phyloP scores from a whole-genome alignment of 257 asterid genomes.

The Ophiorrhiza pumila region DNA sequence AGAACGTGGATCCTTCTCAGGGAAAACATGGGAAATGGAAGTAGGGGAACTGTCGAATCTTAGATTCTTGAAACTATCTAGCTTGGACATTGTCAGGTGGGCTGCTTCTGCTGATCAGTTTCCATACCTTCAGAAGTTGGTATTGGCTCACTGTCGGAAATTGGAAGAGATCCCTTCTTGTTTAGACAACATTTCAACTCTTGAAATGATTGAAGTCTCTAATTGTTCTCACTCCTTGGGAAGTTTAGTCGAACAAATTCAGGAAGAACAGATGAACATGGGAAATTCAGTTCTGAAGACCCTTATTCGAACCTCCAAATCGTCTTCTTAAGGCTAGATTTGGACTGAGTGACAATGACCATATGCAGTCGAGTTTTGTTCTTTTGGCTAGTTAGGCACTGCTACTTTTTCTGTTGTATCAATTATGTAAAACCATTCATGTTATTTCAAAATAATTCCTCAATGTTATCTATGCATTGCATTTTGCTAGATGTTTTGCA shows the following conservation, averaged over 20 bases:
- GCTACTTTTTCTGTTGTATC: too few relatives aligned
- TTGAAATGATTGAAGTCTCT: background rate
- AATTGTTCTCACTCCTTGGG: too few relatives aligned
- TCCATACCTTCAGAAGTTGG: background rate
- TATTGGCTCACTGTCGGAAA: background rate
- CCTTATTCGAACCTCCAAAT: too few relatives aligned
- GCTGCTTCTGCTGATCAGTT: background rate
- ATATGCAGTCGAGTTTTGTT: too few relatives aligned
- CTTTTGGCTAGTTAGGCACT: too few relatives aligned
- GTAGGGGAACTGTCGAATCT: conserved; percentile 6
- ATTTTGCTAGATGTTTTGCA: too few relatives aligned
- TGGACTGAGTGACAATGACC: too few relatives aligned
- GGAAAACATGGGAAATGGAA: conserved; percentile 7
- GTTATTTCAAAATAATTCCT: too few relatives aligned
- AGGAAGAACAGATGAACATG: background rate
- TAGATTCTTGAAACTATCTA: conserved; percentile 2
- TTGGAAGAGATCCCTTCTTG: conserved; percentile 5
- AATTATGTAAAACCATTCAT: too few relatives aligned
- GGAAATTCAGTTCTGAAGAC: background rate
- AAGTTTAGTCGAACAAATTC: background rate
- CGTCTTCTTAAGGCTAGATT: too few relatives aligned
- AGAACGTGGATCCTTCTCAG: background rate
- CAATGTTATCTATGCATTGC: too few relatives aligned
- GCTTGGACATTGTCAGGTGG: background rate
- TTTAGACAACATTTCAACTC: background rate